Conservation (phyloP, 169 alveolate genomes). For the Plasmodium gaboni region DNA sequence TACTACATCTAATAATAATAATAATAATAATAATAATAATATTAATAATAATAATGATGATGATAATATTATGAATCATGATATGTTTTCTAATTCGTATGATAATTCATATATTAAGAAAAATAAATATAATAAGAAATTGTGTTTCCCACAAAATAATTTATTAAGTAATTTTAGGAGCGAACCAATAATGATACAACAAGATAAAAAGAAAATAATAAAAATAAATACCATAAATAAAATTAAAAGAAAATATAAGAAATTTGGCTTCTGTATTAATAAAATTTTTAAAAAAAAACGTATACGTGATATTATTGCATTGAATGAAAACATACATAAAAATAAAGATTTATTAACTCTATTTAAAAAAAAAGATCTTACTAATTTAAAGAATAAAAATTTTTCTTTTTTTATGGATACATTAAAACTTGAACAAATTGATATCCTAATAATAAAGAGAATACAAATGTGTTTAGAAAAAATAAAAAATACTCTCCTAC, state of each 20-base stretch:
- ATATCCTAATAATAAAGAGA: slow-evolving; percentile 64
- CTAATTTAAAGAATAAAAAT: slow-evolving; percentile 29
- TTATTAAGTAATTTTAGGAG: not conserved
- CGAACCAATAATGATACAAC: not conserved
- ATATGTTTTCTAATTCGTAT: no score
- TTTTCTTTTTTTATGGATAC: slow-evolving; percentile 50
- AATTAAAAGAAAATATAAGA: slow-evolving; percentile 43
- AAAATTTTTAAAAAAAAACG: slow-evolving; percentile 48
- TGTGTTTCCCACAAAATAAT: slow-evolving; percentile 31
- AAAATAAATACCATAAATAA: slow-evolving; percentile 17
- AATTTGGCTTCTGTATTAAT: slow-evolving; percentile 50
- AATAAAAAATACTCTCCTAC: slow-evolving; percentile 28
- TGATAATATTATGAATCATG: not conserved
- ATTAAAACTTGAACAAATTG: slow-evolving; percentile 47
- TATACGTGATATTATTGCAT: slow-evolving; percentile 54
- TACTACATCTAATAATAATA: not conserved
- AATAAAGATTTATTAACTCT: slow-evolving; percentile 42
- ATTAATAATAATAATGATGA: not conserved
- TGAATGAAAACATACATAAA: slow-evolving; percentile 64
- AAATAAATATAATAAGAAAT: slow-evolving; percentile 13
- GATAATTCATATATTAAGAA: not conserved
- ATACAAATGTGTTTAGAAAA: slow-evolving; percentile 43
- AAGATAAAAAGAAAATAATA: not conserved
- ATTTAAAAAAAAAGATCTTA: slow-evolving; percentile 53
- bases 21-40: not conserved